These are phyloP conservation scores for Apophysomyces elegans DNA, from an alignment of 371 early-diverging fungal genomes.

Conservation along the genomic window DNA sequence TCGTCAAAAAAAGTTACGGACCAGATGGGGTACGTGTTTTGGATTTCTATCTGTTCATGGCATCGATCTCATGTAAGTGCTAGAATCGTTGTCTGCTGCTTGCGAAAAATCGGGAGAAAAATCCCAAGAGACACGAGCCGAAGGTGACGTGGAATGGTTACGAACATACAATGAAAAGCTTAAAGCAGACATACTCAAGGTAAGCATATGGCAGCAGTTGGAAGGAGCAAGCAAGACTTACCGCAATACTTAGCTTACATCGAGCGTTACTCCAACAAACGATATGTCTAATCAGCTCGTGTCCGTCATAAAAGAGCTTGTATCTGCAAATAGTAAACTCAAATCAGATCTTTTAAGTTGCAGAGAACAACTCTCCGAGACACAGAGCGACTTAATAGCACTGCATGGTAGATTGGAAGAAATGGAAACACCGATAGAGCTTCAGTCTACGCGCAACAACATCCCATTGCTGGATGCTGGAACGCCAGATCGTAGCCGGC, in stretches of 20 bases:
- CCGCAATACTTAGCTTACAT: constrained; percentile 28
- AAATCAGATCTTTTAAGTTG: constrained; percentile 46
- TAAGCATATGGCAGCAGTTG: constrained; percentile 15
- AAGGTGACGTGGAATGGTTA: constrained; percentile 35
- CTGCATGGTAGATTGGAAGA: constrained; percentile 30
- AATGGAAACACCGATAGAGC: constrained; percentile 7
- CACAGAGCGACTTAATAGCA: constrained; percentile 31
- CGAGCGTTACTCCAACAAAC: constrained; percentile 9
- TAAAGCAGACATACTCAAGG: constrained; percentile 46
- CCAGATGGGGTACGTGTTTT: constrained; percentile 38
- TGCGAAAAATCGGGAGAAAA: constrained; percentile 29
- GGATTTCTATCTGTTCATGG: neutral
- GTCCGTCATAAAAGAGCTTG: constrained; percentile 49
- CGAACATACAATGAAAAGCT: constrained; percentile 47
- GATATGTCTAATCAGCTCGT: constrained; percentile 20
- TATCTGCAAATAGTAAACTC: constrained; percentile 46
- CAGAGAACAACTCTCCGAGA: constrained; percentile 39
- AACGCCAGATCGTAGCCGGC: neutral
- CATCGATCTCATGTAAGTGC: neutral
- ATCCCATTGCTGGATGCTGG: no score
- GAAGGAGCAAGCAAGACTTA: neutral
- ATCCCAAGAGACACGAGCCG: constrained; percentile 8
- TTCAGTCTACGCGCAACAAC: neutral
- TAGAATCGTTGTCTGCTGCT: constrained; percentile 34
- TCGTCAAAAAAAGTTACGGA: constrained; percentile 45